Evolutionary conservation across 306 rosid genomes (phyloP).

Genomic region (Ochetophila trinervis): DNA sequence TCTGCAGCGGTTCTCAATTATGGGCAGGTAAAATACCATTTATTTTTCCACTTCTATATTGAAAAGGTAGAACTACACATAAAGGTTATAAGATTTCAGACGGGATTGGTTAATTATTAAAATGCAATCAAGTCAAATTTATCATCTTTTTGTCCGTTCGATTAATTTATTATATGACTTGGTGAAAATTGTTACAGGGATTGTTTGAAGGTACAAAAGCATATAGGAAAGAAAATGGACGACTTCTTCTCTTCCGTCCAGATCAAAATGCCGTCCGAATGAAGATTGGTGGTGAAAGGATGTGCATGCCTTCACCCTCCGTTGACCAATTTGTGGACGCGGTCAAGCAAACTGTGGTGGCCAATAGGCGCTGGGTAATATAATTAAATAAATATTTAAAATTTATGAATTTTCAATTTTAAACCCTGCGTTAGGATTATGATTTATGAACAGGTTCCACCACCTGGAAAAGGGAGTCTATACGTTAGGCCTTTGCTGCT

Average conservation of each 20-base stretch:
- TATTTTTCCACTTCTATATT: background rate
- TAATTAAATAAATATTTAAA: background rate
- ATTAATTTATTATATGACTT: too few species aligned
- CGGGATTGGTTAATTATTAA: too few species aligned
- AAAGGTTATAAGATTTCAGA: too few species aligned
- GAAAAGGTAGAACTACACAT: too few species aligned
- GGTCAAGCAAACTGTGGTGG: conserved; percentile 59
- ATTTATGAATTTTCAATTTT: background rate
- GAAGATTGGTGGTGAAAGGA: conserved; percentile 71
- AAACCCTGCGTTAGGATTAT: background rate
- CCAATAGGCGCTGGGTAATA: conserved; percentile 86
- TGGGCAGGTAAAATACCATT: conserved; percentile 56
- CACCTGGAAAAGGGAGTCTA: conserved; percentile 71
- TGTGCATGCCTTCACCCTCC: conserved; percentile 87
- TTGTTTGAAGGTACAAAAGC: conserved; percentile 88
- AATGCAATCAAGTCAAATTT: too few species aligned
- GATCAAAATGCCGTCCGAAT: conserved; percentile 69
- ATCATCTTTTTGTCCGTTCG: too few species aligned
- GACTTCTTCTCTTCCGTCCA: conserved; percentile 70
- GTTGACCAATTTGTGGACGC: conserved; percentile 64
- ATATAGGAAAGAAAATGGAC: conserved; percentile 68
- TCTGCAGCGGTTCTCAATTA: conserved; percentile 84
- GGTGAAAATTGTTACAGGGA: conserved; percentile 43
- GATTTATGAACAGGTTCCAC: conserved; percentile 60
- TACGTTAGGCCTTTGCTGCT: conserved; percentile 82